Evolutionary conservation across 352 stramenopile species (phyloP).

Genomic region (Globisporangium nodosum): DNA sequence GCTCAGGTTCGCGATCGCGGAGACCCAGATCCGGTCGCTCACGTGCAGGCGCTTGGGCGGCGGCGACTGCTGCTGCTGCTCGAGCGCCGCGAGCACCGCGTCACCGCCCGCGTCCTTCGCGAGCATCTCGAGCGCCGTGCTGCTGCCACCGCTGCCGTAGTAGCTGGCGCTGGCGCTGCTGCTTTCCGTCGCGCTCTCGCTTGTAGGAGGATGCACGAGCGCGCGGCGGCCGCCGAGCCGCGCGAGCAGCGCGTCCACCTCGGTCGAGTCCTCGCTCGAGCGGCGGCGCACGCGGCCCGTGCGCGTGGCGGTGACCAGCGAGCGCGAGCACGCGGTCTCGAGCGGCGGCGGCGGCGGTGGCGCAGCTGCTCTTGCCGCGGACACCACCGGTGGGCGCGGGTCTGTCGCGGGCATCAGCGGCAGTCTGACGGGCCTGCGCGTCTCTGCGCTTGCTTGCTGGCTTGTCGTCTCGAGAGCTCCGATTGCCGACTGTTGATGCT

Average conservation of each 20-base stretch:
- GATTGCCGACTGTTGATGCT: too few relatives aligned
- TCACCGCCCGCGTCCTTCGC: neutral
- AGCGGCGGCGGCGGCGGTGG: too few relatives aligned
- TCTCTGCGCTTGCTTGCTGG: too few relatives aligned
- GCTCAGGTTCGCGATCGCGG: slow-evolving; percentile 76
- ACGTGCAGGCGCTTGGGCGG: slow-evolving; percentile 12
- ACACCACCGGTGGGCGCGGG: too few relatives aligned
- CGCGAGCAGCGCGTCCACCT: neutral
- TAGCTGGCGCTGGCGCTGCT: neutral
- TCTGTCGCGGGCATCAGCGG: too few relatives aligned
- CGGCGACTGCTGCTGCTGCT: slow-evolving; percentile 5
- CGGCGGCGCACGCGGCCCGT: neutral
- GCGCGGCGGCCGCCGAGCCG: neutral
- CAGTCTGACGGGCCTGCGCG: too few relatives aligned
- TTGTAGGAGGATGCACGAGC: neutral
- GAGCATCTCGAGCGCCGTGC: slow-evolving; percentile 7
- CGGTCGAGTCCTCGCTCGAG: neutral
- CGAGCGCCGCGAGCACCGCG: slow-evolving; percentile 3
- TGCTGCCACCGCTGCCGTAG: slow-evolving; percentile 4
- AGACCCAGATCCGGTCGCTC: slow-evolving; percentile 51
- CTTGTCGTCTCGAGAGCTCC: too few relatives aligned
- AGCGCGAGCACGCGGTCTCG: neutral
- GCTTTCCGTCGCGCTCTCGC: neutral
- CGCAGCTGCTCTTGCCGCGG: too few relatives aligned
- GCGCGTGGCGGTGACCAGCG: neutral